Base-by-base conservation (phyloP, 2,329 filamentous ascomycete genomes). In the Pyricularia pennisetigena region DNA sequence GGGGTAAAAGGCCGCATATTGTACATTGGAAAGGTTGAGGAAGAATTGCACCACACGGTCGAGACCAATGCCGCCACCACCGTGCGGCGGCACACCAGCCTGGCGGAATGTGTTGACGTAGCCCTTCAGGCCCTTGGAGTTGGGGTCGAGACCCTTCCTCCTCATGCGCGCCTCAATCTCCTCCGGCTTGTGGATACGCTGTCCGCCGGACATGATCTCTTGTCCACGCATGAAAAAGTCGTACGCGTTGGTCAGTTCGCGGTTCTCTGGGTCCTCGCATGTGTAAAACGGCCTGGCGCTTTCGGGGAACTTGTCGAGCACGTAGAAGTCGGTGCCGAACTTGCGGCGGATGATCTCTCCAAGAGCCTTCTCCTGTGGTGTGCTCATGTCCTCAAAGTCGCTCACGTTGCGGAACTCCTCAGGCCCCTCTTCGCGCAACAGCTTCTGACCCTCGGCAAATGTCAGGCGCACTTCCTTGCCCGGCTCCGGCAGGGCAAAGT, bases 231-330 rank as follows among this genome's bases (percentile, higher is more conserved):
- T 88, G 82, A 97, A 97, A 75, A 97, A 93, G 79, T 97, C 93
- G 73, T 84, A 88, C 14, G 86, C 85, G 72, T 89, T 89, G 12
- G 86, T 92, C 71, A 92, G 85, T 49, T 83, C 82, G 68, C 86
- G 83, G 73, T 91, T 86, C 62, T 85, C 81, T 2, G 87, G 86
- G 75, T 91, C 91, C 68, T 91, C 88, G 82, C 94, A 92, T 70
- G 94, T 93, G 80, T 97, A 98, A 80, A 97, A 97, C 5, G 94
- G 94, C 32, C 95, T 88, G 24, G 95, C 92, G 54, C 84, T 83
- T 78, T 95, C 88, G 63, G 95, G 95, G 84, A 97, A 99, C 80
- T 98, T 95, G 83, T 98, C 94, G 71, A 99, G 86, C 26, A 96
- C 90, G 82, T 97, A 98, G 82, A 98, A 98, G 81, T 99, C 95